Base-by-base conservation (phyloP, 1,284 basidiomycete genomes). In the Ceratobasidium papillatum region DNA sequence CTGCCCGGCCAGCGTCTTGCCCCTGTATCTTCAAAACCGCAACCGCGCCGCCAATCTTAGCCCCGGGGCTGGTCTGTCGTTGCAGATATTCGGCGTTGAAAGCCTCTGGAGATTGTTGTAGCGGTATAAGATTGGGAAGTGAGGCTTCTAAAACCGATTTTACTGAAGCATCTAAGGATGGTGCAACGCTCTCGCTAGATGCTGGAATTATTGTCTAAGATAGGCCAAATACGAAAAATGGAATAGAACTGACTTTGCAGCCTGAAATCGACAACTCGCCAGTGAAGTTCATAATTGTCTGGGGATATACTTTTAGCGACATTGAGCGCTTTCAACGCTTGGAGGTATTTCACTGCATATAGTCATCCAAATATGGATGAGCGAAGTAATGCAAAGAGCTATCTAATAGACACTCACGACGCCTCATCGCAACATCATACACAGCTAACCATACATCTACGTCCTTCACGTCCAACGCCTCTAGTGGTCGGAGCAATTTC, bases 391-490 rank as follows among this genome's bases (percentile, higher is more conserved):
- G 11, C 64, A 41, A 63, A 45, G 34, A 30, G 54, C 14, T 11
- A 8, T 41, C 7, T 7, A 1, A 45, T 17, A n/a, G 43, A 19
- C 14, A 85, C 90, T 79, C 79, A 94, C 94, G 88, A 80, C 91
- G 86, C 66, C 95, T 85, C 25, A 93, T 82, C 30, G 92, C 90
- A 32, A 99, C 90, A 79, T 98, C 95, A 80, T 94, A 98, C 1
- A 87, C 85, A 0, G 86, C 85, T 54, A 90, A 81, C 92, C 94
- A 96, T 4, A 90, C 89, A 49, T 94, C 90, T 8, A 94, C 81
- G 65, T 89, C 85, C 0, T 85, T 80, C 17, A 83, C 81, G 0
- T 86, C 86, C 36, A 90, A 83, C 1, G 83, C 84, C 22, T 87
- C 85, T 12, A 99, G 82, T 1, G 92, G 91, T n/a, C 84, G 83